Evolutionary conservation across 129 eudicot genomes (phyloP).

Genomic region (Ambrosia trifida): DNA sequence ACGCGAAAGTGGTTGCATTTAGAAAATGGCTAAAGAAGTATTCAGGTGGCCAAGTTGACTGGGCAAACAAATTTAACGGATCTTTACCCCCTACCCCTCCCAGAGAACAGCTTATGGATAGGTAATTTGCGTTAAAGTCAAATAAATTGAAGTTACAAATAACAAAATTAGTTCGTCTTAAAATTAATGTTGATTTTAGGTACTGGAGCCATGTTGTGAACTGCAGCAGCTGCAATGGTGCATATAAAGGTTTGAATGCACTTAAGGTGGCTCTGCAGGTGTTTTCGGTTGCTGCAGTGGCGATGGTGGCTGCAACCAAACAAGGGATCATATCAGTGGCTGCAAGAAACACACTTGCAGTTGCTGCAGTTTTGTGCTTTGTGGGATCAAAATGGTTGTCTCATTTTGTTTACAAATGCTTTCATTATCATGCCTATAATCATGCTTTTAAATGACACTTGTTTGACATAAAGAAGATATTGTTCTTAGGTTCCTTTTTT

Average conservation of each 20-base stretch:
- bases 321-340: constrained; percentile 43
- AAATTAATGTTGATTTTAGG: constrained; percentile 26
- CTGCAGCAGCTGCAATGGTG: constrained; percentile 72
- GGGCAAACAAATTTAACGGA: constrained; percentile 49
- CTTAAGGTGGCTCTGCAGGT: constrained; percentile 56
- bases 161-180: neutral
- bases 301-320: constrained; percentile 62
- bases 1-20: too few relatives aligned
- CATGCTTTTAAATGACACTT: constrained; percentile 39
- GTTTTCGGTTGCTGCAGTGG: constrained; percentile 53
- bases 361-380: constrained; percentile 55
- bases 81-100: constrained; percentile 75
- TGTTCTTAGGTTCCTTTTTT: too few relatives aligned
- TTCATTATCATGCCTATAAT: constrained; percentile 69
- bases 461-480: too few relatives aligned
- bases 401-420: constrained; percentile 69
- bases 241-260: constrained; percentile 55
- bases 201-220: constrained; percentile 73
- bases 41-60: too few relatives aligned
- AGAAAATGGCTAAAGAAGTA: too few relatives aligned
- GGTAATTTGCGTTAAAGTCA: constrained; percentile 28
- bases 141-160: neutral
- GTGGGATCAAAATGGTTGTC: constrained; percentile 75
- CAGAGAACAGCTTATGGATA: constrained; percentile 74
- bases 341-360: constrained; percentile 44